These are phyloP conservation scores for Myxozyma mucilagina DNA, from an alignment of 805 yeast genomes.

Conservation along the genomic window DNA sequence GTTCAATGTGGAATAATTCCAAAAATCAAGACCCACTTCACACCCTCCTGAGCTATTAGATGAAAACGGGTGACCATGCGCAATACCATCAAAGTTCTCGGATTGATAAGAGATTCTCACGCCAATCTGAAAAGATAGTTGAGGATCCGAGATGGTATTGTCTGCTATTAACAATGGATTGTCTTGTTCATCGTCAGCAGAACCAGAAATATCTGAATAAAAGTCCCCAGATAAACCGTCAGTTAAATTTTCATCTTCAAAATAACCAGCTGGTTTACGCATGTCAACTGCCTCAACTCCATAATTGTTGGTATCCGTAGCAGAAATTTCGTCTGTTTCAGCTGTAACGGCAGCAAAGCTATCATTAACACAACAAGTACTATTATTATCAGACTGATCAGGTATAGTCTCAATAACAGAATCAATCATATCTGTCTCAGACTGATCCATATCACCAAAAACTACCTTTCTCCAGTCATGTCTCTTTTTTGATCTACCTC, in stretches of 20 bases:
- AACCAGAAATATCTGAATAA: too few species aligned
- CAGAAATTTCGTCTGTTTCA: neutral
- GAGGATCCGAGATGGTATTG: neutral
- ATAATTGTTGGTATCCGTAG: too few species aligned
- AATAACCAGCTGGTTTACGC: too few species aligned
- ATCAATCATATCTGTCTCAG: too few species aligned
- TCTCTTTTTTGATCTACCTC: neutral
- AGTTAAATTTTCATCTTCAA: too few species aligned
- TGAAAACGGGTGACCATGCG: neutral
- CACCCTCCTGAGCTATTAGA: neutral
- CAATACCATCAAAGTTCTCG: too few species aligned
- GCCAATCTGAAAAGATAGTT: neutral
- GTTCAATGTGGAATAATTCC: conserved; percentile 1
- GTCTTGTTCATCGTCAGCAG: too few species aligned
- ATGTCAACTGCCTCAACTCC: too few species aligned
- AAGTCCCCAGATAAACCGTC: too few species aligned
- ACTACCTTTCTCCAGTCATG: neutral
- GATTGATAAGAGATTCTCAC: too few species aligned
- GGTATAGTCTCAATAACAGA: neutral
- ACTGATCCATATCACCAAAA: neutral
- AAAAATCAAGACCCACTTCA: neutral
- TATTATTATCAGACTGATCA: neutral
- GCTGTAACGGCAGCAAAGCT: neutral
- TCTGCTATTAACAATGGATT: too few species aligned
- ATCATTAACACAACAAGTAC: neutral